phyloP scores from a whole-genome alignment of 495 filamentous ascomycete genomes.

The Neurospora terricola region DNA sequence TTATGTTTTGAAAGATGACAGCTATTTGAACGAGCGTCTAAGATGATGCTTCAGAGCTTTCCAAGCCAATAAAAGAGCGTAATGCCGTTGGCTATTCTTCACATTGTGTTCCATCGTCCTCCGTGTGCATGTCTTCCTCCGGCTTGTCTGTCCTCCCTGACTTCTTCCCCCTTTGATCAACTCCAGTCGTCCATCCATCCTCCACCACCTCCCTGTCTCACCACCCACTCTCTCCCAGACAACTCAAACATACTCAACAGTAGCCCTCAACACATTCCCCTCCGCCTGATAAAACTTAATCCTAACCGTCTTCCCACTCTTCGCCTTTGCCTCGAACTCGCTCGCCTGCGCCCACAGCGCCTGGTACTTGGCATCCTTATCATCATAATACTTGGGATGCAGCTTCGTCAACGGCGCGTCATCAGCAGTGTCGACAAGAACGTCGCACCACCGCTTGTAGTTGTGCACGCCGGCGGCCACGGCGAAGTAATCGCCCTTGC shows the following conservation, averaged over 20 bases:
- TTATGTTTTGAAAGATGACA: neutral
- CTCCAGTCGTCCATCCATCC: neutral
- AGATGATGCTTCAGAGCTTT: neutral
- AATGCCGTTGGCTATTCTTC: neutral
- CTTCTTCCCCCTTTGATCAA: neutral
- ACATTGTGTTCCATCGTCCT: neutral
- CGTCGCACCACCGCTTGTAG: slow-evolving; percentile 8
- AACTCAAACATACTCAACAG: neutral
- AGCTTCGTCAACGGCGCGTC: neutral
- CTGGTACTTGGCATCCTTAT: slow-evolving; percentile 6
- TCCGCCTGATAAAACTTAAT: slow-evolving; percentile 1
- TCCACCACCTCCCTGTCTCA: neutral
- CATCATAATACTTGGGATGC: slow-evolving; percentile 4
- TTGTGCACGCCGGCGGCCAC: slow-evolving; percentile 5
- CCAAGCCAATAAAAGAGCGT: neutral
- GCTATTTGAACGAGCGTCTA: neutral
- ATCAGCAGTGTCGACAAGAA: neutral
- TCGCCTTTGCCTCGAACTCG: neutral
- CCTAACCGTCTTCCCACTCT: neutral
- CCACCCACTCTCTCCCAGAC: neutral
- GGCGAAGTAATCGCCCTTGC: slow-evolving; percentile 2
- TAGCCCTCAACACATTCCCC: slow-evolving; percentile 5
- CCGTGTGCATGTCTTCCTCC: neutral
- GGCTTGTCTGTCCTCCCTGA: neutral
- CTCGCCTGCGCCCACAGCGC: slow-evolving; percentile 2